Conservation (phyloP, 257 asterid species). For the Solanum neorickii region DNA sequence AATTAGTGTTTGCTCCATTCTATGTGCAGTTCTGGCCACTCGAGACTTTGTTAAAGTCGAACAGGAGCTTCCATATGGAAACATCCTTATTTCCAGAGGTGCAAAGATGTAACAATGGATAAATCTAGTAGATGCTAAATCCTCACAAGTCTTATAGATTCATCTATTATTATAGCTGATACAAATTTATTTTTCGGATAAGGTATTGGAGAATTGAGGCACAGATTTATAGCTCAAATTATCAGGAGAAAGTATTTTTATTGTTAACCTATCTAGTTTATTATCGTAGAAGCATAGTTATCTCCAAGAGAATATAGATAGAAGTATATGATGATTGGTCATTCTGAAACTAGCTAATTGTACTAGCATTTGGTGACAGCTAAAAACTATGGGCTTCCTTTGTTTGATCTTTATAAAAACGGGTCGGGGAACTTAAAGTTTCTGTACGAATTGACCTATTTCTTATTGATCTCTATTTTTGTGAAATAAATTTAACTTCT, state of each 20-base stretch:
- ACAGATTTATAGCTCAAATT: not conserved
- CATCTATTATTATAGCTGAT: not conserved
- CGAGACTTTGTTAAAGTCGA: slow-evolving; percentile 42
- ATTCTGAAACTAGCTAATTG: not conserved
- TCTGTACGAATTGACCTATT: not conserved
- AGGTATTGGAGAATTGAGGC: not conserved
- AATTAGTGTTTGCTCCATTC: not conserved
- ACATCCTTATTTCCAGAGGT: slow-evolving; percentile 74
- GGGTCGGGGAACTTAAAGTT: not conserved
- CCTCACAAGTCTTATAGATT: not conserved
- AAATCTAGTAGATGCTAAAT: not conserved
- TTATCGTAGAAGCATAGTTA: not conserved
- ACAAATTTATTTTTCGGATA: not conserved
- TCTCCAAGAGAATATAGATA: not conserved
- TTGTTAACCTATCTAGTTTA: not conserved
- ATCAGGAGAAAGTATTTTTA: not conserved
- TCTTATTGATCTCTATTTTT: not conserved
- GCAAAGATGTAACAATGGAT: slow-evolving; percentile 43
- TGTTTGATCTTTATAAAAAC: not conserved
- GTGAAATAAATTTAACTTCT: too few species aligned
- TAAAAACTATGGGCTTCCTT: not conserved
- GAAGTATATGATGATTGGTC: not conserved
- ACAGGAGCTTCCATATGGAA: slow-evolving; percentile 64
- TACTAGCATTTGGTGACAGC: not conserved
- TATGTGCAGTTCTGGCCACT: slow-evolving; percentile 69